Conservation (phyloP, 352 stramenopile species). For the Thalassiosira pacifica region DNA sequence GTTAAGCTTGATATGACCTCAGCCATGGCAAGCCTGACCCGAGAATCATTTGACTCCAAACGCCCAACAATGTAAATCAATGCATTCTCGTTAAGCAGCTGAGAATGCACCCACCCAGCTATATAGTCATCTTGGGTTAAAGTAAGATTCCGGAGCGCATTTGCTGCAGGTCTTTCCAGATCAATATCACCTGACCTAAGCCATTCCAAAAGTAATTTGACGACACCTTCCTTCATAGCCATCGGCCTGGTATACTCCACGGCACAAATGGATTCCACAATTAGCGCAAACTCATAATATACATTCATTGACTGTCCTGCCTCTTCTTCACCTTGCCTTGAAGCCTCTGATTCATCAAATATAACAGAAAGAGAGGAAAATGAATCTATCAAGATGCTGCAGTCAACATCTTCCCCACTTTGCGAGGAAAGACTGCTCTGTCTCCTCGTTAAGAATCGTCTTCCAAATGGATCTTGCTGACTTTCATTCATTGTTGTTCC, state of each 20-base stretch:
- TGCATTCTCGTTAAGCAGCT: slow-evolving; percentile 78
- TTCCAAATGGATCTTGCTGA: slow-evolving; percentile 16
- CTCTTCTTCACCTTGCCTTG: slow-evolving; percentile 9
- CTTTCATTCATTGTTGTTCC: slow-evolving; percentile 23
- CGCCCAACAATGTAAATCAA: slow-evolving; percentile 66
- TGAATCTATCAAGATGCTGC: slow-evolving; percentile 65
- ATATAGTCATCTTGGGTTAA: slow-evolving; percentile 72
- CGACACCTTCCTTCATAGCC: slow-evolving; percentile 73
- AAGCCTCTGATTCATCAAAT: slow-evolving; percentile 44
- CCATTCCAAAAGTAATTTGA: slow-evolving; percentile 72
- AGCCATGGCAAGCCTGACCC: slow-evolving; percentile 66
- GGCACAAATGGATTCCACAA: slow-evolving; percentile 78
- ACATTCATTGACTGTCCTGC: slow-evolving; percentile 19
- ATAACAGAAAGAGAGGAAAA: slow-evolving; percentile 72
- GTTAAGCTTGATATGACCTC: slow-evolving; percentile 74
- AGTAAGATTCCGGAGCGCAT: slow-evolving; percentile 74
- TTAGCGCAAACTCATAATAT: slow-evolving; percentile 42
- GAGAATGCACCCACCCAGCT: slow-evolving; percentile 81
- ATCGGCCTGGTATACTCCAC: slow-evolving; percentile 41
- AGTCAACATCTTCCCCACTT: slow-evolving; percentile 54
- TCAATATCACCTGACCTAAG: slow-evolving; percentile 64
- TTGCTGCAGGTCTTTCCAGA: slow-evolving; percentile 60
- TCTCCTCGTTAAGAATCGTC: slow-evolving; percentile 23
- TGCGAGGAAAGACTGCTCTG: background rate
- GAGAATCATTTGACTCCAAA: slow-evolving; percentile 50